Evolutionary conservation across 495 filamentous ascomycete species (phyloP).

Genomic region (Aspergillus sparsus): DNA sequence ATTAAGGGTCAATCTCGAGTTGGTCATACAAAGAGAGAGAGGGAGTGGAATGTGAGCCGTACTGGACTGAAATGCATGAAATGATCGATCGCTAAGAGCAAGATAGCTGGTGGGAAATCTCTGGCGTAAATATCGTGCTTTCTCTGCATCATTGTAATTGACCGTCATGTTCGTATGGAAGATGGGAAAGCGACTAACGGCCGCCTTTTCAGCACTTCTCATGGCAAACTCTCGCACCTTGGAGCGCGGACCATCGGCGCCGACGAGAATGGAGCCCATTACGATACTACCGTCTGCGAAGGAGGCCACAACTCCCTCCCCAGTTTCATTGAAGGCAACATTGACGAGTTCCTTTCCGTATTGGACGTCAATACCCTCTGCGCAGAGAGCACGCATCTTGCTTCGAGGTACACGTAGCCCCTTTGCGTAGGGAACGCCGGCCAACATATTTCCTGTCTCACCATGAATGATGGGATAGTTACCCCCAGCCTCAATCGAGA

Average conservation of each 20-base stretch:
- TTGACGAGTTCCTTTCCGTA: slow-evolving; percentile 7
- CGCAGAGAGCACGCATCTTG: slow-evolving; percentile 8
- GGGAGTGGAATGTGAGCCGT: not conserved
- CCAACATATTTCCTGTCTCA: slow-evolving; percentile 6
- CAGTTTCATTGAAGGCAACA: slow-evolving; percentile 9
- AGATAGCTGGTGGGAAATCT: slow-evolving; percentile 13
- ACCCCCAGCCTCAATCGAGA: not conserved
- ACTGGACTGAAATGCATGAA: slow-evolving; percentile 18
- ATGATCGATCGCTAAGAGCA: slow-evolving; percentile 12
- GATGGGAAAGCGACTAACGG: slow-evolving; percentile 14
- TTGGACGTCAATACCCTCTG: slow-evolving; percentile 9
- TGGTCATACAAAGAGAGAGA: not conserved
- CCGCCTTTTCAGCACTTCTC: not conserved
- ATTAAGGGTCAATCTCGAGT: not conserved
- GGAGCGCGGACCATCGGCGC: slow-evolving; percentile 7
- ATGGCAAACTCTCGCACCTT: slow-evolving; percentile 7
- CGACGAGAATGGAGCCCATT: not conserved
- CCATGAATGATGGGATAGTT: slow-evolving; percentile 16
- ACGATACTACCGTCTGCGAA: slow-evolving; percentile 9
- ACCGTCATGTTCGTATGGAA: slow-evolving; percentile 16
- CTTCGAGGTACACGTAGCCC: slow-evolving; percentile 12
- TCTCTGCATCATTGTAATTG: slow-evolving; percentile 6
- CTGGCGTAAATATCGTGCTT: slow-evolving; percentile 7
- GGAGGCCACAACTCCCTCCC: not conserved
- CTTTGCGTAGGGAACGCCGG: slow-evolving; percentile 5